Evolutionary conservation across 805 yeast species (phyloP), one percentile per base, ranked within the genome.

Genomic region (Candida manassasensis): DNA sequence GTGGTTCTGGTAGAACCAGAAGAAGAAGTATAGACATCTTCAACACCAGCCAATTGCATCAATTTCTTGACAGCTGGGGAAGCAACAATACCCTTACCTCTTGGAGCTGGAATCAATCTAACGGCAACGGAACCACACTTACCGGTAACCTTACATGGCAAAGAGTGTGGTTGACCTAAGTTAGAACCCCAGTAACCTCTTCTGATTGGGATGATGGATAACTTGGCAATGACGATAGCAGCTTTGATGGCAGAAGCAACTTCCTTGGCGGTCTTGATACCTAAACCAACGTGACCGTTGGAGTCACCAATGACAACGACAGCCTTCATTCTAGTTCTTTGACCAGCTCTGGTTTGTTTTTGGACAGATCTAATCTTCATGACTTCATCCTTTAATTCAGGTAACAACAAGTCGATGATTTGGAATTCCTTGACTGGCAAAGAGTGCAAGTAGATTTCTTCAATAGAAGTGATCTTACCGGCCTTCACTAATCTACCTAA

Each of bases 141-240:
- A 79, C 98, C 98, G 56, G 97, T 84, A 69, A 89, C 87, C 88
- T 93, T 93, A 75, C 82, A 73, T 63, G 96, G 90, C 67, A 90
- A 83, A 55, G 98, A 85, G 84, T 93, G 98, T 67, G 98, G 98
- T 73, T 85, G 84, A 83, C 98, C 98, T 74, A 93, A 85, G 81
- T 88, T 87, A 71, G 95, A 75, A 77, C 98, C 98, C 98, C 98
- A 93, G 93, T 93, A 93, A 80, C 98, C 98, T 83, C 98, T 88
- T 84, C 98, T 90, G 79, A 93, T 90, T 69, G 98, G 98, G 70
- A 93, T 88, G 74, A 93, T 84, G 57, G 96, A 84, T 67, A 93
- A 82, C 81, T 93, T 93, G 72, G 98, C 98, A 68, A 93, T 88
- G 81, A 88, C 81, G 78, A 93, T 90, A 62, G 97, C 98, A 61